Evolutionary conservation across 176 grass and related monocot species (phyloP).

Genomic region (Hyparrhenia diplandra): DNA sequence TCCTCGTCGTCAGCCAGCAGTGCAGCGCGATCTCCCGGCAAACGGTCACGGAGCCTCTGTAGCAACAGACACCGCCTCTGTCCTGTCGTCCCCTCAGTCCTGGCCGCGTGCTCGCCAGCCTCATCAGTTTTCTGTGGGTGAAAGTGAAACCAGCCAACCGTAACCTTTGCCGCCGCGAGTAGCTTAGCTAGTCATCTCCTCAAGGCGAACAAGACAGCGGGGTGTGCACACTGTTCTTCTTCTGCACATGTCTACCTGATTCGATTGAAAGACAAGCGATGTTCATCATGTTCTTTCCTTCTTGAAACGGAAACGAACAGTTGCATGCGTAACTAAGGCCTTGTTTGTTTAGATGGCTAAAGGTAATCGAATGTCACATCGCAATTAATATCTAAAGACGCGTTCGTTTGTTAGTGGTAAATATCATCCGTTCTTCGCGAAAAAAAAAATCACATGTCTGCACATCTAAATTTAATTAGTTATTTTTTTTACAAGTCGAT

Average conservation of each 20-base stretch:
- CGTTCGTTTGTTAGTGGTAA: too few species aligned
- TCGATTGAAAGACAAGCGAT: not conserved
- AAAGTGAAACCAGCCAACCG: not conserved
- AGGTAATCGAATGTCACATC: too few species aligned
- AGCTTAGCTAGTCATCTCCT: too few species aligned
- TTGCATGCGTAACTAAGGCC: not conserved
- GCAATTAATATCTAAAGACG: too few species aligned
- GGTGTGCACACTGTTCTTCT: not conserved
- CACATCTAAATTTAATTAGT: too few species aligned
- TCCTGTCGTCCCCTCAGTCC: not conserved
- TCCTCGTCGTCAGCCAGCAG: not conserved
- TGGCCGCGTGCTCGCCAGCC: not conserved
- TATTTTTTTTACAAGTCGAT: too few species aligned
- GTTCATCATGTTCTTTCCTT: not conserved
- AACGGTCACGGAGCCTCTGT: not conserved
- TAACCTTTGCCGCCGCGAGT: too few species aligned
- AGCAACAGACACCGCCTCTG: not conserved
- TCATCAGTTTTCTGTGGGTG: not conserved
- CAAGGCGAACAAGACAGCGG: not conserved
- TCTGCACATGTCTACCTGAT: not conserved
- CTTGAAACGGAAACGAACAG: not conserved
- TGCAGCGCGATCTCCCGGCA: not conserved
- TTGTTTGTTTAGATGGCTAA: too few species aligned
- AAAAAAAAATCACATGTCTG: too few species aligned
- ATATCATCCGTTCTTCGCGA: too few species aligned